These are phyloP conservation scores for Coemansia guatemalensis DNA, from an alignment of 192 early-diverging fungal species.

Conservation along the genomic window DNA sequence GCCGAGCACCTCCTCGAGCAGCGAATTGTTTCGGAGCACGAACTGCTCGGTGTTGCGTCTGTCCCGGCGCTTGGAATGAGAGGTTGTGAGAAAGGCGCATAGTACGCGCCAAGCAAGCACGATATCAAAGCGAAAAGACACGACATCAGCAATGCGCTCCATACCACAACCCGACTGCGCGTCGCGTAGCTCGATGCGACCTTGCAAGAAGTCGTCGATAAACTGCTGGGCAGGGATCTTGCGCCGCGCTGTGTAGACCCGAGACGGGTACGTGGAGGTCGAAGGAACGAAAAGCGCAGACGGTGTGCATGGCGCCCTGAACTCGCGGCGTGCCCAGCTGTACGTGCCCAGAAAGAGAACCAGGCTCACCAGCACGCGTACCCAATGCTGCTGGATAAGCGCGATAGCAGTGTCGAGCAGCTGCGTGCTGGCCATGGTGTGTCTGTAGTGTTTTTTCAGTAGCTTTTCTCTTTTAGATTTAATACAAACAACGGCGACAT, in stretches of 20 bases:
- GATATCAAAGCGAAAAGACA: constrained; percentile 36
- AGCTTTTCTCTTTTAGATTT: background rate
- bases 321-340: constrained; percentile 27
- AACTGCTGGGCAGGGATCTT: constrained; percentile 42
- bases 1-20: constrained; percentile 49
- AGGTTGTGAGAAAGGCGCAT: constrained; percentile 16
- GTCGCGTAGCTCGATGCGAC: constrained; percentile 51
- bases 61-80: constrained; percentile 30
- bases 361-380: constrained; percentile 12
- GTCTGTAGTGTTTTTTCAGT: background rate
- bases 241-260: constrained; percentile 36
- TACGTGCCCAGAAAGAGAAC: constrained; percentile 30
- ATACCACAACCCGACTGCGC: constrained; percentile 49
- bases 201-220: constrained; percentile 45
- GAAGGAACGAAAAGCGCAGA: constrained; percentile 48
- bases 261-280: constrained; percentile 51
- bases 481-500: background rate
- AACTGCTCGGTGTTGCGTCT: constrained; percentile 24
- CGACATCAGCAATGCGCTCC: constrained; percentile 31
- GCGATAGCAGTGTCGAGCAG: constrained; percentile 5
- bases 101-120: constrained; percentile 31
- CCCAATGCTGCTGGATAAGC: constrained; percentile 29
- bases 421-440: constrained; percentile 11
- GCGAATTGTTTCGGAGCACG: constrained; percentile 37
- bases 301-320: constrained; percentile 27